Evolutionary conservation across 345 rosid genomes (phyloP), one percentile per base, ranked within the genome.

Genomic region (Noccaea caerulescens): DNA sequence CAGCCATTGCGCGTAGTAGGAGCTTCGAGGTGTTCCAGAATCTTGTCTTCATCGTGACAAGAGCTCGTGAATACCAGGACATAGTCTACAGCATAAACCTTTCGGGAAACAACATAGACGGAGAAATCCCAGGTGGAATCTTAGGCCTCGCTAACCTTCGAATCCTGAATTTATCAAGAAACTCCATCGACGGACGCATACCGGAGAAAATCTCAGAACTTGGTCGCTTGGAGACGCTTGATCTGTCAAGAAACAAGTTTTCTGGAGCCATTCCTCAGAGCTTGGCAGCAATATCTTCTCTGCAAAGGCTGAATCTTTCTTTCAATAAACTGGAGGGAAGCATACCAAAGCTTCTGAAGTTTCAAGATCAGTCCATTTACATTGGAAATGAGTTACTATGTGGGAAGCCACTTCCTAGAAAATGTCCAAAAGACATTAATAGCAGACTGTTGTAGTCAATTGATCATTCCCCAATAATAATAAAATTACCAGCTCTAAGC

Each of bases 181-280:
- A 80, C 65, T 50, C 37, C 55, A 72, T 82, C 9, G 32, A 8
- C 3, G 80, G 81, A 42, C 51, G 46, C 27, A 81, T 82, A 13
- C 62, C 85, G 1, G 74, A 47, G 56, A 62, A 71, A 1, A 53
- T 81, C 3, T 75, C 77, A 7, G 53, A 63, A 5, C 63, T 82
- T 27, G 13, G 58, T 42, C 47, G 18, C 63, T 63, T 85, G 76
- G 75, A 77, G 71, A 37, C 72, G 25, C 74, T 82, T 36, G 82
- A 84, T 74, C 41, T 85, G 57, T 73, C 86, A 7, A 69, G 71
- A 56, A 87, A 87, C 81, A 39, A 7, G 71, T 52, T 82, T 5
- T 77, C 87, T 1, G 88, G 90, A 25, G 8, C 60, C 11, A 80
- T 87, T 73, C 90, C 87, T 6, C 53, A 59, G 56, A 75, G 77